Evolutionary conservation across 2,329 filamentous ascomycete species (phyloP).

Genomic region (Fusarium cicatricum): DNA sequence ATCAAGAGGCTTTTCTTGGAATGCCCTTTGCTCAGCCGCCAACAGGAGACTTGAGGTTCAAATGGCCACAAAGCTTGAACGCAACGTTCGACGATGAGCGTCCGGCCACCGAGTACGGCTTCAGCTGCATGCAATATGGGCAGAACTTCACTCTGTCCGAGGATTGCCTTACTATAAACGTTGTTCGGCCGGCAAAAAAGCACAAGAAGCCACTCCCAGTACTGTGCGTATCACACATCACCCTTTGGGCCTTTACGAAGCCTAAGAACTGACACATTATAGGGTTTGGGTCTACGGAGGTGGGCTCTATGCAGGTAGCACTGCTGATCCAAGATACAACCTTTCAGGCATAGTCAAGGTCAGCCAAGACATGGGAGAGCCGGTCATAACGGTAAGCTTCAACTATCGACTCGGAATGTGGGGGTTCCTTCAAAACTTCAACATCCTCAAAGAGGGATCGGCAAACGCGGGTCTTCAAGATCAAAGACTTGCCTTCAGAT

Average conservation of each 20-base stretch:
- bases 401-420: slow-evolving; percentile 63
- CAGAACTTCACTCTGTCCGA: slow-evolving; percentile 54
- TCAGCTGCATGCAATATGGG: slow-evolving; percentile 57
- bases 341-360: slow-evolving; percentile 54
- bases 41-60: slow-evolving; percentile 47
- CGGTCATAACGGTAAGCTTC: slow-evolving; percentile 61
- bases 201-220: slow-evolving; percentile 50
- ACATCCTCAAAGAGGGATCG: slow-evolving; percentile 52
- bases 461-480: slow-evolving; percentile 61
- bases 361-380: slow-evolving; percentile 59
- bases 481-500: slow-evolving; percentile 57
- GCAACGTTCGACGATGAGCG: slow-evolving; percentile 50
- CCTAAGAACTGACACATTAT: slow-evolving; percentile 25
- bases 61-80: slow-evolving; percentile 43
- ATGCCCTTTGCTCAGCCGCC: slow-evolving; percentile 52
- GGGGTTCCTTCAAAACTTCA: slow-evolving; percentile 60
- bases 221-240: slow-evolving; percentile 16
- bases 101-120: slow-evolving; percentile 52
- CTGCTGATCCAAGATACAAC: slow-evolving; percentile 56
- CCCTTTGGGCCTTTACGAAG: slow-evolving; percentile 6
- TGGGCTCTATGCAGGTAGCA: slow-evolving; percentile 59
- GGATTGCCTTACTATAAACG: slow-evolving; percentile 56
- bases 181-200: slow-evolving; percentile 52
- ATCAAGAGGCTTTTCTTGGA: slow-evolving; percentile 52
- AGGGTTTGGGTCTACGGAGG: slow-evolving; percentile 67